A percentile compares a stretch with the other conserved stretches of the same genome.
Evolutionary conservation across 345 rosid species (phyloP).

Genomic region (Corchorus capsularis): DNA sequence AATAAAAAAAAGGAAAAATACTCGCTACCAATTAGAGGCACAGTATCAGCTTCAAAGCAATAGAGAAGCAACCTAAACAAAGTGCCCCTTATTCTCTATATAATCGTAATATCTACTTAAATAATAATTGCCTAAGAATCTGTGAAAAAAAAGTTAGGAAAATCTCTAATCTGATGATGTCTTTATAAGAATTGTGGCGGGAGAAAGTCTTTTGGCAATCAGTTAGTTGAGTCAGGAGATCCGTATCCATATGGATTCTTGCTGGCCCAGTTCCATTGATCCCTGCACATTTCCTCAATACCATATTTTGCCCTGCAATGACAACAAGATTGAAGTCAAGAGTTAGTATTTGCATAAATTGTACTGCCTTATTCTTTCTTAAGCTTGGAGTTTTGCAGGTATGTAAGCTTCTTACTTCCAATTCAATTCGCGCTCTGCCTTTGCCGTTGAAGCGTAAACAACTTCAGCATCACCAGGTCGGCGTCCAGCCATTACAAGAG

Average conservation of each 20-base stretch:
- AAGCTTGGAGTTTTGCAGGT: neutral
- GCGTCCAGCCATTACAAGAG: conserved; percentile 67
- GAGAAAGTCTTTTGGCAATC: neutral
- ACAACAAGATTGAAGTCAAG: neutral
- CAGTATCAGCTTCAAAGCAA: conserved; percentile 1
- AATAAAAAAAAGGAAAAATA: too few relatives aligned
- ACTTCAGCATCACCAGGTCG: conserved; percentile 88
- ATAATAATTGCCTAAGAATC: neutral
- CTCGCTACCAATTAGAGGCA: neutral
- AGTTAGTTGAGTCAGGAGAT: conserved; percentile 39
- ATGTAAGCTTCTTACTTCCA: conserved; percentile 76
- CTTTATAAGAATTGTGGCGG: conserved; percentile 6
- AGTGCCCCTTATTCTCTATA: neutral
- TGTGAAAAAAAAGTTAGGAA: neutral
- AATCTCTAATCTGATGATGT: conserved; percentile 4
- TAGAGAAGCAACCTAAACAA: conserved; percentile 5
- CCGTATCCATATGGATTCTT: conserved; percentile 90
- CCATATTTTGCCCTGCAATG: conserved; percentile 75
- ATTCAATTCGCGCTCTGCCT: conserved; percentile 72
- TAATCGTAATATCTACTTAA: neutral
- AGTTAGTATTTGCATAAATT: neutral
- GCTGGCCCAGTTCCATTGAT: conserved; percentile 95
- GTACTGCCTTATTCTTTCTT: neutral
- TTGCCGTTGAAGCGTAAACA: conserved; percentile 83
- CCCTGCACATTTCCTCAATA: conserved; percentile 91